These are phyloP conservation scores for Phlyctochytrium bullatum DNA, from an alignment of 192 early-diverging fungal species.

Conservation along the genomic window DNA sequence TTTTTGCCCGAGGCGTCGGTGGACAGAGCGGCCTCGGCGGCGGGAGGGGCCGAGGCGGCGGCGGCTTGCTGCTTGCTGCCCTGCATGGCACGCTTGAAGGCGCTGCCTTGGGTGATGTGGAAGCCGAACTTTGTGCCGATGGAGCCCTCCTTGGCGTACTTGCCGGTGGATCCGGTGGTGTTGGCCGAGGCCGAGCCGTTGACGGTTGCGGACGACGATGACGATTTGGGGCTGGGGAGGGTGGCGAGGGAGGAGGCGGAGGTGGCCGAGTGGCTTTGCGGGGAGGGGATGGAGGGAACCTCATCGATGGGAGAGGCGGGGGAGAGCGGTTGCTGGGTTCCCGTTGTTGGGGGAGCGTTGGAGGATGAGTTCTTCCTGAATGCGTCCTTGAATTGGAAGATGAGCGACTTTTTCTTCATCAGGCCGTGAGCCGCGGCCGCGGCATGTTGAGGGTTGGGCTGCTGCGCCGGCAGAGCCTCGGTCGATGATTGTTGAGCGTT, in stretches of 20 bases:
- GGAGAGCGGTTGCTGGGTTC: not conserved
- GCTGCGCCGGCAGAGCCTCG: not conserved
- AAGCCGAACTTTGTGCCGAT: not conserved
- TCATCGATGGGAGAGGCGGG: not conserved
- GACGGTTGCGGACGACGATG: not conserved
- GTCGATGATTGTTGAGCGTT: too few species aligned
- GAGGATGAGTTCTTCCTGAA: conserved; percentile 8
- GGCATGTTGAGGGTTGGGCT: not conserved
- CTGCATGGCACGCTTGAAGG: not conserved
- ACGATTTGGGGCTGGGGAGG: not conserved
- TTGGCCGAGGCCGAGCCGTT: not conserved
- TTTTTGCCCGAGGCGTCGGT: not conserved
- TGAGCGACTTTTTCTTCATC: not conserved
- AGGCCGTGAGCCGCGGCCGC: not conserved
- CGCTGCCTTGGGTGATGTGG: not conserved
- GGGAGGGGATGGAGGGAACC: not conserved
- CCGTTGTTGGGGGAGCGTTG: too few species aligned
- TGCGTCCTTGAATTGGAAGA: conserved; percentile 6
- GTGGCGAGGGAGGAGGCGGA: not conserved
- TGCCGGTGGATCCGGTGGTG: not conserved
- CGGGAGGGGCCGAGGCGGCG: not conserved
- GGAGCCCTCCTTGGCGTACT: not conserved
- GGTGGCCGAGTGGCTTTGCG: not conserved
- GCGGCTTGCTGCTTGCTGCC: not conserved
- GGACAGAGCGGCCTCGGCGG: not conserved